These are phyloP conservation scores for Kodamaea hsintzibuensis DNA, from an alignment of 805 yeast genomes.

Conservation along the genomic window DNA sequence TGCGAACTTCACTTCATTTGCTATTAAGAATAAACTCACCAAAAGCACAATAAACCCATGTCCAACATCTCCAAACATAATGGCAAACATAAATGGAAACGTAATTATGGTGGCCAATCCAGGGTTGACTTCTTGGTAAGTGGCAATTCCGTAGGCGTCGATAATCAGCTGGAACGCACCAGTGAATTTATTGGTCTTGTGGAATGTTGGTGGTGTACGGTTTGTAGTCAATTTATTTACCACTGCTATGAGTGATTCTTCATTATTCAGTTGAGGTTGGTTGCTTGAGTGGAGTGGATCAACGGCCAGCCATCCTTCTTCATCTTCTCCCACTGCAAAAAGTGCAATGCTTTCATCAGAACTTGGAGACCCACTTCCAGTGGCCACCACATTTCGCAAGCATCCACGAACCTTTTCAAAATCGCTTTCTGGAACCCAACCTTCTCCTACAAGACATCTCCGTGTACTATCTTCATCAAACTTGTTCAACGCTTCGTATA, in stretches of 20 bases:
- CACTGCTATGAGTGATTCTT: constrained; percentile 39
- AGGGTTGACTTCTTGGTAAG: constrained; percentile 93
- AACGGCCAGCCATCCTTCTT: background rate
- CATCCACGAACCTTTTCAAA: constrained; percentile 34
- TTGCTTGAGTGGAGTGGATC: background rate
- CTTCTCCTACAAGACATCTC: constrained; percentile 68
- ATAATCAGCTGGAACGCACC: constrained; percentile 89
- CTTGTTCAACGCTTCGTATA: constrained; percentile 59
- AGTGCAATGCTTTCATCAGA: constrained; percentile 21
- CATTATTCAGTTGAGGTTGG: constrained; percentile 37
- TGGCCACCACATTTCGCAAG: constrained; percentile 38
- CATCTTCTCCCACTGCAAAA: background rate
- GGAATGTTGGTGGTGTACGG: constrained; percentile 91
- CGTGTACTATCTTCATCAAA: constrained; percentile 70
- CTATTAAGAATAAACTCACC: constrained; percentile 69
- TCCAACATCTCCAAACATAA: constrained; percentile 98
- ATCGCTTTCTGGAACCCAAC: constrained; percentile 69
- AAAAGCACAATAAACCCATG: constrained; percentile 85
- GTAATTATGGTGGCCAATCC: constrained; percentile 94
- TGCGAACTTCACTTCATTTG: constrained; percentile 71
- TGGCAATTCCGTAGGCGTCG: constrained; percentile 93
- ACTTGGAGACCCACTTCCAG: background rate
- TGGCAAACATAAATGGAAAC: constrained; percentile 97
- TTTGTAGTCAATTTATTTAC: constrained; percentile 67
- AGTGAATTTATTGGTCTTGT: constrained; percentile 92